Conservation (phyloP, 2,329 filamentous ascomycete genomes). For the Calonectria crousiana region DNA sequence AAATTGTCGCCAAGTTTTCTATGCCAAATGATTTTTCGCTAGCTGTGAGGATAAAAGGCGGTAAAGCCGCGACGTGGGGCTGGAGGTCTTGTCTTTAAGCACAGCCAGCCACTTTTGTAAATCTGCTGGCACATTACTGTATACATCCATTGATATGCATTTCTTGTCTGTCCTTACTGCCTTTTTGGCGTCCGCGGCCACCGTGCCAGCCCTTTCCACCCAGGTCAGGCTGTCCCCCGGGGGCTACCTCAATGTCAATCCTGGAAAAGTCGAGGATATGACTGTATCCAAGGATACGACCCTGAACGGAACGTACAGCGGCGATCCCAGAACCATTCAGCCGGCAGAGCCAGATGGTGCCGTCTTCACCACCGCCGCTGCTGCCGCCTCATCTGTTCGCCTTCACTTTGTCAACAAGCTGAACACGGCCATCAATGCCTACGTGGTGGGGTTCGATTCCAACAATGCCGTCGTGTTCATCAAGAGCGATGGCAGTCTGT, state of each 20-base stretch:
- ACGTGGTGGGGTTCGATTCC: not conserved
- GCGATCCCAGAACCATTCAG: not conserved
- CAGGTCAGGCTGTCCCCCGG: not conserved
- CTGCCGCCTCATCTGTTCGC: not conserved
- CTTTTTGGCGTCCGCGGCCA: not conserved
- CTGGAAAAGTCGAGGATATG: not conserved
- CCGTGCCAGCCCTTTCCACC: not conserved
- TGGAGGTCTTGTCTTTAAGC: not conserved
- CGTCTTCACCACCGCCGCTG: not conserved
- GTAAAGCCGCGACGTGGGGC: not conserved
- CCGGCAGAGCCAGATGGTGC: not conserved
- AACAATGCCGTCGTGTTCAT: not conserved
- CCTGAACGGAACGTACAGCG: not conserved
- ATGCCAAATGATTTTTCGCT: not conserved
- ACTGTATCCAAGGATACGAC: not conserved
- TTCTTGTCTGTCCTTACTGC: not conserved
- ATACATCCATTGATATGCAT: not conserved
- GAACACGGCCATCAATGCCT: not conserved
- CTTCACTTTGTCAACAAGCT: conserved; percentile 6
- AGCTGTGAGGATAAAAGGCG: not conserved
- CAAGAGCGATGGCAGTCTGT: not conserved
- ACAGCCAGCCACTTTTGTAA: not conserved
- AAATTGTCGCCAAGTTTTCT: not conserved
- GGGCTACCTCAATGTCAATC: not conserved
- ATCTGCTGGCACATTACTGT: not conserved